Percentiles rank a stretch among this genome's conserved stretches.
These are phyloP conservation scores for Toxicodendron radicans DNA, from an alignment of 345 rosid species.

Conservation along the genomic window DNA sequence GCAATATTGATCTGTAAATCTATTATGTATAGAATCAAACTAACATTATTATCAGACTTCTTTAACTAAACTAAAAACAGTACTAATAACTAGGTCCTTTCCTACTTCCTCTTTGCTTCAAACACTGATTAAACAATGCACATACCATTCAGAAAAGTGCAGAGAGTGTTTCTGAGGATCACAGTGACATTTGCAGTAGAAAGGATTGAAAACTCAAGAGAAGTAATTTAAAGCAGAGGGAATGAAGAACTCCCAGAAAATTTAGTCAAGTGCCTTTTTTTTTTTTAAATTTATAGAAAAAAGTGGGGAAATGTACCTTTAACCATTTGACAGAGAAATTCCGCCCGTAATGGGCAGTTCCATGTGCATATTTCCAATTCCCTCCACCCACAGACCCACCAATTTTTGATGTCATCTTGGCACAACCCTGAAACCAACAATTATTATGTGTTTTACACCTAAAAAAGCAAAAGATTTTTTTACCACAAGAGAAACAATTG, in stretches of 20 bases:
- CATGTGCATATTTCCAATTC: conserved; percentile 98
- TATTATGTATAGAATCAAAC: not conserved
- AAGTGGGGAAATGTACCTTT: conserved; percentile 47
- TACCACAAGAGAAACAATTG: conserved; percentile 16
- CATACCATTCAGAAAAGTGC: not conserved
- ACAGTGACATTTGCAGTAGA: not conserved
- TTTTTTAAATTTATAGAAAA: not conserved
- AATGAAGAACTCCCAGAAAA: not conserved
- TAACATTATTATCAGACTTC: not conserved
- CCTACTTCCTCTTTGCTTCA: not conserved
- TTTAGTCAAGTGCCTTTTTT: not conserved
- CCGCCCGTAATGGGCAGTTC: conserved; percentile 96
- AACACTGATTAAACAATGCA: not conserved
- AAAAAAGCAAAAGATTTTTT: conserved; percentile 7
- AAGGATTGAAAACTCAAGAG: conserved; percentile 14
- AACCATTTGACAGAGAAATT: conserved; percentile 99
- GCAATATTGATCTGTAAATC: not conserved
- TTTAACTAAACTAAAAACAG: not conserved
- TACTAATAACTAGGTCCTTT: not conserved
- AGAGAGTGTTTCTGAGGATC: not conserved
- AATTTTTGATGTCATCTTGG: conserved; percentile 95
- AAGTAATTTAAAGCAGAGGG: not conserved
- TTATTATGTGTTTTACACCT: conserved; percentile 16
- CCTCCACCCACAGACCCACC: conserved; percentile 92
- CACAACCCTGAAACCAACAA: conserved; percentile 75